Evolutionary conservation across 1,139 yeast genomes (phyloP), one percentile per base, ranked within the genome.

Genomic region (Tardiomyces depauwii): DNA sequence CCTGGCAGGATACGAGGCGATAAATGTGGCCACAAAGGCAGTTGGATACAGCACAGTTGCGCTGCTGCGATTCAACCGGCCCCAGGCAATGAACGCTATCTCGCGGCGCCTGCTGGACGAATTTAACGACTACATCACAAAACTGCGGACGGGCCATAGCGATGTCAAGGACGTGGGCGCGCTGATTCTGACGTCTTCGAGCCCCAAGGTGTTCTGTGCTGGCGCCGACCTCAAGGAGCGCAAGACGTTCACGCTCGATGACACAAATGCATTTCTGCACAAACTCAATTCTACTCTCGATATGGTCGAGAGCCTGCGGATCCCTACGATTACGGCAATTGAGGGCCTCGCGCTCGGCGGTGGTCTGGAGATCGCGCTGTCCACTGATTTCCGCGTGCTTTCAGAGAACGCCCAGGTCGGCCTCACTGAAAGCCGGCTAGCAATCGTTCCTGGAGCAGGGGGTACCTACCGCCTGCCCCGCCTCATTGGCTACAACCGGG

Each of bases 141-240:
- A 50, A 4, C 51, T 61, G 12, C 54, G 55, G 3, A 40, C 44
- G 12, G 39, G 42, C 9, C 36, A 46, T 7, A 42, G 40, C 21
- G 21, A 16, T n/a, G 36, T 30, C 36, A 47, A 47, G n/a, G 52
- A 51, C 12, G 55, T 60, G 2, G 51, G 64, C 10, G 63, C 61
- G 1, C 51, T 62, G 40, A 55, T 62, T 18, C 45, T 62, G 19
- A 47, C 61, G 10, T 58, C 64, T 2, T 51, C 63, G 2, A 47
- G 53, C 21, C 51, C 56, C 30, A 55, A 52, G 36, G 58, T 61
- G 6, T 62, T 62, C 46, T 62, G 66, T 44, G 66, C 66, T 1
- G 66, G 66, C 2, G 66, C 66, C 1, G 66, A 62, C 48, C 55
- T 62, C 32, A 62, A 62, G 47, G 66, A 62, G 44, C 60, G 66